Percentiles rank a stretch among this genome's conserved stretches.
phyloP scores from a whole-genome alignment of 106 monocot species.

The Xerophyta viscosa region DNA sequence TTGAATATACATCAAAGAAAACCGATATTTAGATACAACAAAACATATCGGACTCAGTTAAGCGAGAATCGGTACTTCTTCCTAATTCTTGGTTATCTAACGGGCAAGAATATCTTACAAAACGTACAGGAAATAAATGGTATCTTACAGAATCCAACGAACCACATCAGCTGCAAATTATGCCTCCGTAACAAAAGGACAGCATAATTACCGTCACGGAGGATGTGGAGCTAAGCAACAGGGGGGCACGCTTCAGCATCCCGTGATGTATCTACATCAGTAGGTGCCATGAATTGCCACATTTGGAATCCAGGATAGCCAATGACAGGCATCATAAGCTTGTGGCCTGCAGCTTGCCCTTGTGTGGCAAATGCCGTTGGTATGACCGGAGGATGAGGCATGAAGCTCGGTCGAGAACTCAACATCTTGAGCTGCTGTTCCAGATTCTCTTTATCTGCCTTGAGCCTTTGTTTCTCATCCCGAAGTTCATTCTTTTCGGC shows the following conservation, averaged over 20 bases:
- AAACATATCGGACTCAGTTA: too few species aligned
- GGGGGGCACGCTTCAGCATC: slow-evolving; percentile 60
- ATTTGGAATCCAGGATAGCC: slow-evolving; percentile 80
- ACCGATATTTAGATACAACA: too few species aligned
- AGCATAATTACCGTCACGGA: not conserved
- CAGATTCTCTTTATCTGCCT: slow-evolving; percentile 46
- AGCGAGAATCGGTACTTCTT: too few species aligned
- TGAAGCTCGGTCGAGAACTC: slow-evolving; percentile 16
- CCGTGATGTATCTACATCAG: slow-evolving; percentile 69
- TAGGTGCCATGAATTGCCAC: slow-evolving; percentile 83
- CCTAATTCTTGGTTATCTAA: too few species aligned
- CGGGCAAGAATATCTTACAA: not conserved
- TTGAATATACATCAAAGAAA: too few species aligned
- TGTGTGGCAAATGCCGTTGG: slow-evolving; percentile 54
- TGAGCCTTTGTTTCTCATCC: slow-evolving; percentile 51
- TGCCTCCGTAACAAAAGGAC: not conserved
- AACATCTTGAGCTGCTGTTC: slow-evolving; percentile 53
- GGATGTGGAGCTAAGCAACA: slow-evolving; percentile 32
- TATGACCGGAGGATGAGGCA: slow-evolving; percentile 40
- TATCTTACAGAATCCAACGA: not conserved
- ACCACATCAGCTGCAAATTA: not conserved
- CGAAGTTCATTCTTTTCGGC: slow-evolving; percentile 55
- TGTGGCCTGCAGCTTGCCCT: slow-evolving; percentile 40
- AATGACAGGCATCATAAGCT: slow-evolving; percentile 75
- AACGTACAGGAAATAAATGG: not conserved